Conservation (phyloP, 805 yeast genomes). For the Komagataella pastoris region DNA sequence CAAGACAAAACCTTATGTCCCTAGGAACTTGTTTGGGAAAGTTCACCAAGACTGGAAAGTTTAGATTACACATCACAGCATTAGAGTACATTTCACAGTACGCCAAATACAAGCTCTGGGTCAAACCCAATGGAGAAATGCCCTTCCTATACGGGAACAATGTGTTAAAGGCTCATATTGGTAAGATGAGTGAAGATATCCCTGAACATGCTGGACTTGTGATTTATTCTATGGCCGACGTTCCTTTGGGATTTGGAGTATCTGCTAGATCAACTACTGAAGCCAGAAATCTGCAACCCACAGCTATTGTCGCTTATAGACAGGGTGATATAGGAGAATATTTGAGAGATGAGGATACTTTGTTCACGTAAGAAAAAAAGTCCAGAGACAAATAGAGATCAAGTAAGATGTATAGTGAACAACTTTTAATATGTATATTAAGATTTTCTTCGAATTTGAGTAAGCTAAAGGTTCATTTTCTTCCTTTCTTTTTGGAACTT, state of each 20-base stretch:
- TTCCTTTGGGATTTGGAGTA: slow-evolving; percentile 92
- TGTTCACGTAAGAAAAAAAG: slow-evolving; percentile 51
- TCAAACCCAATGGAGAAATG: slow-evolving; percentile 96
- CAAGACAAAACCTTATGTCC: slow-evolving; percentile 84
- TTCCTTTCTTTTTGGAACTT: slow-evolving; percentile 17
- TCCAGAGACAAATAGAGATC: not conserved
- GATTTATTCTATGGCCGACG: slow-evolving; percentile 82
- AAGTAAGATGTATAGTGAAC: not conserved
- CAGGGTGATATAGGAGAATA: slow-evolving; percentile 98
- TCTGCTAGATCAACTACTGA: slow-evolving; percentile 86
- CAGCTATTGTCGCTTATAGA: slow-evolving; percentile 89
- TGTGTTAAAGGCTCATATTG: slow-evolving; percentile 90
- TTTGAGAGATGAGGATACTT: slow-evolving; percentile 93
- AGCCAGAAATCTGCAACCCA: slow-evolving; percentile 80
- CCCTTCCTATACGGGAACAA: slow-evolving; percentile 95
- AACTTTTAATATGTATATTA: slow-evolving; percentile 6
- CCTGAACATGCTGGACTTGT: slow-evolving; percentile 97
- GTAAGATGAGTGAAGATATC: slow-evolving; percentile 92
- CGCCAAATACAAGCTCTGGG: slow-evolving; percentile 93
- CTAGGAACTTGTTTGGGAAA: slow-evolving; percentile 91
- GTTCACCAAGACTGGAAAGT: slow-evolving; percentile 95
- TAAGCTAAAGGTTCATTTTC: not conserved
- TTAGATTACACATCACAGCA: slow-evolving; percentile 89
- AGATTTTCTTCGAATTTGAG: slow-evolving; percentile 1
- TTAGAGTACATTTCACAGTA: slow-evolving; percentile 69